Percentiles rank a stretch among this genome's conserved stretches.
These are phyloP conservation scores for Clitopilus passeckerianus DNA, from an alignment of 768 basidiomycete genomes.

Conservation along the genomic window DNA sequence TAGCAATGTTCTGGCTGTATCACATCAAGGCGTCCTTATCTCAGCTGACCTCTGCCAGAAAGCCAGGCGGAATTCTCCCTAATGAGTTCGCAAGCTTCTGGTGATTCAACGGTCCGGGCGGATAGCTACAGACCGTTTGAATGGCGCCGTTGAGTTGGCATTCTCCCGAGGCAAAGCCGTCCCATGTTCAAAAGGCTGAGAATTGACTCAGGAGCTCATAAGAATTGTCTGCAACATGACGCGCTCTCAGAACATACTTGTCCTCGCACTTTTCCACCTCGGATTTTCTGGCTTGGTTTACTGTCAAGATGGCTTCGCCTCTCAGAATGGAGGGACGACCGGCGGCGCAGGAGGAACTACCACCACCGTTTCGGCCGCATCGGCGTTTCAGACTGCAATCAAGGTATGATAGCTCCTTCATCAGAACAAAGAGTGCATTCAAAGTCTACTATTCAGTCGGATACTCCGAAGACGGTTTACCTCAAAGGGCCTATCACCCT, in stretches of 20 bases:
- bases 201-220: neutral
- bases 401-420: slow-evolving; percentile 6
- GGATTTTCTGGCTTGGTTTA: neutral
- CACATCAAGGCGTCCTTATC: too few species aligned
- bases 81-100: too few species aligned
- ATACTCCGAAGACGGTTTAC: slow-evolving; percentile 14
- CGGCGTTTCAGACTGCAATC: slow-evolving; percentile 17
- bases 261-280: neutral
- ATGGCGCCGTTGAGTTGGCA: neutral
- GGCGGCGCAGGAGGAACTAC: slow-evolving; percentile 17
- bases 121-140: neutral
- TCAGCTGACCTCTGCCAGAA: too few species aligned
- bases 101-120: neutral
- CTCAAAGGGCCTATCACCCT: slow-evolving; percentile 14
- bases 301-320: slow-evolving; percentile 15
- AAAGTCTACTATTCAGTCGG: slow-evolving; percentile 5
- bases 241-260: neutral
- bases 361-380: slow-evolving; percentile 15
- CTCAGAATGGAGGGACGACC: slow-evolving; percentile 16
- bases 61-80: too few species aligned
- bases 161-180: slow-evolving; percentile 8
- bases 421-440: neutral
- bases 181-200: neutral
- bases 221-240: neutral
- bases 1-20: too few species aligned